These are phyloP conservation scores for Pisolithus orientalis DNA, from an alignment of 768 basidiomycete genomes.

Conservation along the genomic window DNA sequence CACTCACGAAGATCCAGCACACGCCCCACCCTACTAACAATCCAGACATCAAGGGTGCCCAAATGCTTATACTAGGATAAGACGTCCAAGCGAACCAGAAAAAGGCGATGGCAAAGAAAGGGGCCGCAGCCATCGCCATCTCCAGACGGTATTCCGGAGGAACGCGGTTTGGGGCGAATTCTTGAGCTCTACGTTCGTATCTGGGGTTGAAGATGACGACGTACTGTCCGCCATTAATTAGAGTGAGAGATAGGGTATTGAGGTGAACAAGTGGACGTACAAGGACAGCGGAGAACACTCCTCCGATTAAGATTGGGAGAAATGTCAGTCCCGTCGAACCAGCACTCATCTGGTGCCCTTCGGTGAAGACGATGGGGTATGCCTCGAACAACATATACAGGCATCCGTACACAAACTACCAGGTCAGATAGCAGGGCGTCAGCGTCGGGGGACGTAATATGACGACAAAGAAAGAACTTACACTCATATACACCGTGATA, in stretches of 20 bases:
- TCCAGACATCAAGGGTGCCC: slow-evolving; percentile 49
- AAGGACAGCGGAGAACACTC: slow-evolving; percentile 34
- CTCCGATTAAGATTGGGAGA: slow-evolving; percentile 54
- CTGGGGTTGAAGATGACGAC: slow-evolving; percentile 41
- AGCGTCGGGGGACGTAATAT: neutral
- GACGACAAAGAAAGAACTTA: slow-evolving; percentile 21
- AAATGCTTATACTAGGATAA: slow-evolving; percentile 43
- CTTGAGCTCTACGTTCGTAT: slow-evolving; percentile 38
- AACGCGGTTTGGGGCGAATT: slow-evolving; percentile 44
- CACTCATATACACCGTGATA: slow-evolving; percentile 57
- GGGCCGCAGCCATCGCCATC: slow-evolving; percentile 43
- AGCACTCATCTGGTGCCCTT: slow-evolving; percentile 45
- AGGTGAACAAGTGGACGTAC: slow-evolving; percentile 27
- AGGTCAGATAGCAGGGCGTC: no score
- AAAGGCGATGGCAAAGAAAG: slow-evolving; percentile 46
- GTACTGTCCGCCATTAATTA: slow-evolving; percentile 30
- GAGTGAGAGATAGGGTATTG: neutral
- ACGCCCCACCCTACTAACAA: slow-evolving; percentile 47
- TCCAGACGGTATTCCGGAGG: slow-evolving; percentile 56
- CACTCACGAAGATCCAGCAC: slow-evolving; percentile 48
- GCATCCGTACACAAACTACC: slow-evolving; percentile 56
- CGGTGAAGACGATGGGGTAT: slow-evolving; percentile 51
- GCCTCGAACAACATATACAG: slow-evolving; percentile 58
- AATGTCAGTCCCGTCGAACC: slow-evolving; percentile 57
- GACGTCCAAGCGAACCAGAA: slow-evolving; percentile 73